Evolutionary conservation across 148 eudicot genomes (phyloP), one percentile per base, ranked within the genome.

Genomic region (Dianthus caryophyllus): DNA sequence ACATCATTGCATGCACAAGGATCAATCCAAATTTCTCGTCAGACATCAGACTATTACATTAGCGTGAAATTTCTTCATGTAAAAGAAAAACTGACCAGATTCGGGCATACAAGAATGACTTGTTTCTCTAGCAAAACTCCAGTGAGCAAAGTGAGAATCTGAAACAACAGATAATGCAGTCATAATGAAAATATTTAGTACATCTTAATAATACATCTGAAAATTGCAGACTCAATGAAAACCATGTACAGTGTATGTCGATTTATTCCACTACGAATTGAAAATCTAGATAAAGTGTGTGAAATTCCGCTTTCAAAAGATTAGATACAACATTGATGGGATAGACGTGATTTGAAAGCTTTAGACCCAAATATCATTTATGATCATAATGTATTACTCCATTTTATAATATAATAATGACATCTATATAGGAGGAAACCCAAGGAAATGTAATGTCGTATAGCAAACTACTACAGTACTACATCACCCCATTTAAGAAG

Each of bases 41-140:
- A 41, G 7, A 44, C 65, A 43, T 62, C 62, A 53, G 17, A 62
- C 43, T 59, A 61, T 0, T 20, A 63, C 21, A 44, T 6, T 18
- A 38, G n/a, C n/a, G n/a, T n/a, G n/a, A 12, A 49, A n/a, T 20
- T 70, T 24, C 20, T 57, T 20, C 12, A 13, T 50, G 39, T 1
- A 65, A 15, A 67, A 41, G 25, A 55, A 66, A 75, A 53, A 51
- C 73, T 64, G 57, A 93, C 98, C 96, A 88, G 81, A 79, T 94
- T 94, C 66, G 87, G 88, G 76, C 90, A 85, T 50, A 82, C 69
- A 6, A 94, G 76, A 2, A 86, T 81, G 65, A 94, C 83, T 87
- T 94, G 99, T 71, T 90, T 94, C 69, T 94, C 99, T 72, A 90
- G 82, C 70, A 94, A 74, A n/a, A 90, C 96, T 67, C 89, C 97